Base-by-base conservation (phyloP, 2,329 filamentous ascomycete genomes). In the Tolypocladium sp. region DNA sequence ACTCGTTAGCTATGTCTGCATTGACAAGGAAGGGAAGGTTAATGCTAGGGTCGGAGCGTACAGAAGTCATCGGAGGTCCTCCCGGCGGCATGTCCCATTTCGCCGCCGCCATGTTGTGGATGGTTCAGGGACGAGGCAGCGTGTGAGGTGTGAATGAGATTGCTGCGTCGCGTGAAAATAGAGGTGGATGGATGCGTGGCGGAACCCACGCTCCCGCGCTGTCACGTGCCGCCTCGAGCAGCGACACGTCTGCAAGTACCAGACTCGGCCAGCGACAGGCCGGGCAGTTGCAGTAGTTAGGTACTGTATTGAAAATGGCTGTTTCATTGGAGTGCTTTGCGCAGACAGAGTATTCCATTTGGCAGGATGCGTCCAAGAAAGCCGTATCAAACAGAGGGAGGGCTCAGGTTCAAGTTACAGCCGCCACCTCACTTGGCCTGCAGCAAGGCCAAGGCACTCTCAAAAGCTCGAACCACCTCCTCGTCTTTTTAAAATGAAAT, bases 381-480 rank as follows among this genome's bases (percentile, higher is more conserved):
- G 49, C 4, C 30, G 49, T n/a, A 51, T 12, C 46, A 12, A 35
- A 22, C 20, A 53, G 30, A 30, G n/a, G 20, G 20, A 30, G 49
- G 17, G 25, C 30, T n/a, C 49, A 22, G 20, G 4, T 8, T 35
- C 49, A 52, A 7, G 20, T 9, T 6, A 22, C 12, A 53, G 30
- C 30, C 4, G 30, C 5, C 30, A n/a, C 52, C 35, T 66, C 66
- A 74, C 41, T 68, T 72, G 6, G 73, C 72, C 62, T 67, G 70
- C 22, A 86, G 73, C 51, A 86, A 74, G 4, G 82, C 81, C 61
- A 87, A 69, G 33, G 84, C 84, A 65, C 78, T 84, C 67, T 86
- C 82, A 69, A 87, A 87, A 25, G 84, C 84, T 56, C 79, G 77
- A 12, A 87, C 81, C 58, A 87, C 85, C 66, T 86, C 80, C 40